A percentile compares a stretch with the other conserved stretches of the same genome.
Conservation (phyloP, 1,284 basidiomycete species). For the Kwoniella shivajii region DNA sequence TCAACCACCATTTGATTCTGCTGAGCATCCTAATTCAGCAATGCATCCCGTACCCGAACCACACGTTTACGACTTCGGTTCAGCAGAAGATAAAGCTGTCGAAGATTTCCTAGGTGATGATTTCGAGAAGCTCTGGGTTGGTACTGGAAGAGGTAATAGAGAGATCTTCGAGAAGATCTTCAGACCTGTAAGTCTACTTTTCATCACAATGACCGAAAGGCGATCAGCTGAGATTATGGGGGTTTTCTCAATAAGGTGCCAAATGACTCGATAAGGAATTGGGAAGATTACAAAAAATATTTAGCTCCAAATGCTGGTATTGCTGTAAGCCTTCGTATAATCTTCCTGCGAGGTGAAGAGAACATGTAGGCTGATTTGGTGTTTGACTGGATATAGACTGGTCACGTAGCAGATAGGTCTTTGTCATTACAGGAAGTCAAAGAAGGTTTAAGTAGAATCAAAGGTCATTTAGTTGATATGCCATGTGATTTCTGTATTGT, state of each 20-base stretch:
- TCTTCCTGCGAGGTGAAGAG: conserved; percentile 1
- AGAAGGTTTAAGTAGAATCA: conserved; percentile 67
- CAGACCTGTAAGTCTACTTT: conserved; percentile 38
- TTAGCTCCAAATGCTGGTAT: conserved; percentile 35
- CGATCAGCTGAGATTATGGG: too few species aligned
- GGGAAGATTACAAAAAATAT: conserved; percentile 74
- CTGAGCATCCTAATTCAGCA: conserved; percentile 59
- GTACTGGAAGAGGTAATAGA: conserved; percentile 75
- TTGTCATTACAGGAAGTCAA: conserved; percentile 70
- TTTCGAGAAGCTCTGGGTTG: conserved; percentile 66
- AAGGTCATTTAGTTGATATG: conserved; percentile 58
- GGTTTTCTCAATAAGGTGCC: conserved; percentile 69
- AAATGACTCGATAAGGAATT: conserved; percentile 72
- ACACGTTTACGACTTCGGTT: conserved; percentile 67
- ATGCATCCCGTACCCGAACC: conserved; percentile 77
- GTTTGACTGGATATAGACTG: conserved; percentile 63
- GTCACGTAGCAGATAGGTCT: conserved; percentile 72
- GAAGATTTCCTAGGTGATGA: conserved; percentile 74
- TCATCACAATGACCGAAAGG: too few species aligned
- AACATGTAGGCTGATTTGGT: conserved; percentile 52
- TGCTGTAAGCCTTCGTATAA: conserved; percentile 25
- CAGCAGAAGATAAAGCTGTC: conserved; percentile 66
- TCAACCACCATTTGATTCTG: conserved; percentile 36
- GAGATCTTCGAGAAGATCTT: conserved; percentile 63
- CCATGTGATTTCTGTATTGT: conserved; percentile 52